phyloP scores from a whole-genome alignment of 1,284 basidiomycete species.

The Puccinia coronata region DNA sequence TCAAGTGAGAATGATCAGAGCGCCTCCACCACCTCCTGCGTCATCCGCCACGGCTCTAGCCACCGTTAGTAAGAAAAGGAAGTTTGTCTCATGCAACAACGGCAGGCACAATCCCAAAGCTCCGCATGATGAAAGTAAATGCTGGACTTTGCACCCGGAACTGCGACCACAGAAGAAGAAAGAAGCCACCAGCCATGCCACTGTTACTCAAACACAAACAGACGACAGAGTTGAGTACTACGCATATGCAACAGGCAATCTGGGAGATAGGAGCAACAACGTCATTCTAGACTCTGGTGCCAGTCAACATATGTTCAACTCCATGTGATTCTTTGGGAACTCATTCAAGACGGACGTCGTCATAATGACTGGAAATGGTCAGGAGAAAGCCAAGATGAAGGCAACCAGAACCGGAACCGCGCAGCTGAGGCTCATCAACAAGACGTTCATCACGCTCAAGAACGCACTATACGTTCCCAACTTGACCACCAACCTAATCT shows the following conservation, averaged over 20 bases:
- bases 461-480: neutral
- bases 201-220: neutral
- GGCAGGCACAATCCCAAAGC: neutral
- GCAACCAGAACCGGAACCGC: neutral
- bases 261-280: too few species aligned
- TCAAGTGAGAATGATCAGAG: neutral
- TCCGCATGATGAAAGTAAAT: neutral
- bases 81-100: neutral
- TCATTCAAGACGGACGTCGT: neutral
- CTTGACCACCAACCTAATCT: too few species aligned
- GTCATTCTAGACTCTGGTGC: neutral
- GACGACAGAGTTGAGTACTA: too few species aligned
- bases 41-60: neutral
- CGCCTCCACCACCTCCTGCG: too few species aligned
- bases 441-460: neutral
- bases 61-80: too few species aligned
- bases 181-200: neutral
- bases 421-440: neutral
- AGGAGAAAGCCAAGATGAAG: neutral
- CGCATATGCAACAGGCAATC: neutral
- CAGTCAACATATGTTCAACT: conserved; percentile 18
- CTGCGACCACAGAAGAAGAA: neutral
- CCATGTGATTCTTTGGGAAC: neutral
- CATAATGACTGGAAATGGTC: neutral
- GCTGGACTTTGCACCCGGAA: neutral